Conservation (phyloP, 768 basidiomycete species). For the Amanita brunnescens region DNA sequence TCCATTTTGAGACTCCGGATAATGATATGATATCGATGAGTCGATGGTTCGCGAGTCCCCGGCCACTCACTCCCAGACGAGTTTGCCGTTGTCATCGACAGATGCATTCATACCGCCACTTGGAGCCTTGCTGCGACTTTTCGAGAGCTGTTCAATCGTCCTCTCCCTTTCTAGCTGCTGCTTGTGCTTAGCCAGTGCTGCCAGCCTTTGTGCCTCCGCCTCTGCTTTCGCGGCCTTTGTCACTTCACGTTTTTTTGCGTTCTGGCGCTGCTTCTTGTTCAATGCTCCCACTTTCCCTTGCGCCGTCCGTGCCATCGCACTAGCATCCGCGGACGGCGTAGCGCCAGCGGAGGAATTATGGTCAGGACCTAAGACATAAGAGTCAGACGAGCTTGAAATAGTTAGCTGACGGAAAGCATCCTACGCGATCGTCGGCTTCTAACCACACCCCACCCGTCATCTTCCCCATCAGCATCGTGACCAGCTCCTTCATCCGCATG, state of each 20-base stretch:
- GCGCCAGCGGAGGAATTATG: conserved; percentile 5
- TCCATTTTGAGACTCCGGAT: background rate
- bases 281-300: conserved; percentile 29
- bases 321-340: background rate
- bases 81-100: conserved; percentile 47
- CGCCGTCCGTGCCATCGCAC: conserved; percentile 5
- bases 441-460: conserved; percentile 77
- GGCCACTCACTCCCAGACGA: conserved; percentile 45
- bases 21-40: background rate
- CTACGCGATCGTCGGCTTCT: conserved; percentile 42
- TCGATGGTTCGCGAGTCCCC: background rate
- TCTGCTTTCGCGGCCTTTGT: conserved; percentile 50
- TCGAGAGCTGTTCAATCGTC: conserved; percentile 40
- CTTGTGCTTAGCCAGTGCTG: conserved; percentile 47
- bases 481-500: conserved; percentile 30
- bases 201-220: conserved; percentile 41
- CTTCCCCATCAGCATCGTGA: conserved; percentile 62
- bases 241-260: conserved; percentile 49
- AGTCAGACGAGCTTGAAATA: background rate
- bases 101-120: conserved; percentile 56
- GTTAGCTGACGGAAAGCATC: conserved; percentile 7
- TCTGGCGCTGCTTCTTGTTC: conserved; percentile 66
- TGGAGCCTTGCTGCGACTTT: conserved; percentile 22
- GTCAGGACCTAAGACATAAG: conserved; percentile 9
- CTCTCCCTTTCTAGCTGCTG: conserved; percentile 47